phyloP scores from a whole-genome alignment of 2,329 filamentous ascomycete genomes.

The Apiospora aurea region DNA sequence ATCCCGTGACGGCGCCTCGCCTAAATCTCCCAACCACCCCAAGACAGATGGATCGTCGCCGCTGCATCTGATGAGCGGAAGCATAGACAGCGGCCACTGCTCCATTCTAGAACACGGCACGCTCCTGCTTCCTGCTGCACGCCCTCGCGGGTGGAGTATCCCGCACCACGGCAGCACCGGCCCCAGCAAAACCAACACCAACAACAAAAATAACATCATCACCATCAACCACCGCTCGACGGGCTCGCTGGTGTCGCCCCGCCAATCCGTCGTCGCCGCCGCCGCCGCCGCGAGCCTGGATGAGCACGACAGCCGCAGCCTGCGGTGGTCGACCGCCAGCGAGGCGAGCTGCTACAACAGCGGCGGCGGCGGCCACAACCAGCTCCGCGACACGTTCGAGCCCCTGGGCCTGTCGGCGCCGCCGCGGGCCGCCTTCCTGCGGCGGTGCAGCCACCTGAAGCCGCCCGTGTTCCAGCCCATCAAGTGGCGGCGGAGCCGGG shows the following conservation, averaged over 20 bases:
- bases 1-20: background rate
- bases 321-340: background rate
- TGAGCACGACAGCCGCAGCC: background rate
- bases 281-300: background rate
- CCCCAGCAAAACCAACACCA: background rate
- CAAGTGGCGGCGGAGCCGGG: slow-evolving; percentile 8
- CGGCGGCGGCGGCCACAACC: background rate
- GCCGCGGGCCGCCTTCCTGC: background rate
- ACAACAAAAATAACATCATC: background rate
- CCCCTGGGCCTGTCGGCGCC: background rate
- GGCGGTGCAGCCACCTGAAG: background rate
- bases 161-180: background rate
- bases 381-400: background rate
- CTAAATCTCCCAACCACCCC: background rate
- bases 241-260: background rate
- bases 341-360: background rate
- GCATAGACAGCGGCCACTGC: slow-evolving; percentile 9
- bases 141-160: background rate
- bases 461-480: slow-evolving; percentile 14
- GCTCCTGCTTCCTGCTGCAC: background rate
- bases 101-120: background rate
- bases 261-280: background rate
- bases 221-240: background rate
- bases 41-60: background rate
- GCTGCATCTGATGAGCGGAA: slow-evolving; percentile 1